Conservation (phyloP, 2,329 filamentous ascomycete genomes). For the Alternaria brassicae region DNA sequence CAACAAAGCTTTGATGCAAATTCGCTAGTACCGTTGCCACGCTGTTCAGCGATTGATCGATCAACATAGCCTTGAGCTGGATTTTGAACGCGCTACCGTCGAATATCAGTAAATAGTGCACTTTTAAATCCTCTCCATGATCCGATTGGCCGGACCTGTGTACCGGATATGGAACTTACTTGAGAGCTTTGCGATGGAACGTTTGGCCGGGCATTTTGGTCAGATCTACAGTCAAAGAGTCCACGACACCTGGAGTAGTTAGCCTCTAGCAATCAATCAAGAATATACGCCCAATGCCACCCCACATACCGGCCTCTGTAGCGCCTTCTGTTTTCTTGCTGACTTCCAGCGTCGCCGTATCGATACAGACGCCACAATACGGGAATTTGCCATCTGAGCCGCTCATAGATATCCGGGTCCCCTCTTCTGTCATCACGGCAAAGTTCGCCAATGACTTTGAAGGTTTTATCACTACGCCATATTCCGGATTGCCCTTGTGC, state of each 20-base stretch:
- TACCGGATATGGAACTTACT: conserved; percentile 55
- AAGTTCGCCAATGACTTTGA: conserved; percentile 89
- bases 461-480: conserved; percentile 79
- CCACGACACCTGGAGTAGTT: conserved; percentile 60
- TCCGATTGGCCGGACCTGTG: conserved; percentile 10
- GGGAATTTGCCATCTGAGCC: conserved; percentile 69
- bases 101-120: conserved; percentile 21
- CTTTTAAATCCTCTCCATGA: neutral
- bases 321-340: conserved; percentile 69
- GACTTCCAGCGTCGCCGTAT: conserved; percentile 77
- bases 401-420: conserved; percentile 47
- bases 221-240: conserved; percentile 81
- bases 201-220: conserved; percentile 74
- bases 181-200: conserved; percentile 80
- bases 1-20: conserved; percentile 74
- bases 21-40: conserved; percentile 73
- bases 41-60: conserved; percentile 81
- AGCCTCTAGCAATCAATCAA: conserved; percentile 4
- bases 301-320: conserved; percentile 56
- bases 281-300: neutral
- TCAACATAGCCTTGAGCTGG: conserved; percentile 83
- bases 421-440: conserved; percentile 65
- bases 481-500: conserved; percentile 78
- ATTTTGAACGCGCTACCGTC: conserved; percentile 72
- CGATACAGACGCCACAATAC: conserved; percentile 84